Evolutionary conservation across 2,329 filamentous ascomycete species (phyloP), one percentile per base, ranked within the genome.

Genomic region (Aaosphaeria arxii): DNA sequence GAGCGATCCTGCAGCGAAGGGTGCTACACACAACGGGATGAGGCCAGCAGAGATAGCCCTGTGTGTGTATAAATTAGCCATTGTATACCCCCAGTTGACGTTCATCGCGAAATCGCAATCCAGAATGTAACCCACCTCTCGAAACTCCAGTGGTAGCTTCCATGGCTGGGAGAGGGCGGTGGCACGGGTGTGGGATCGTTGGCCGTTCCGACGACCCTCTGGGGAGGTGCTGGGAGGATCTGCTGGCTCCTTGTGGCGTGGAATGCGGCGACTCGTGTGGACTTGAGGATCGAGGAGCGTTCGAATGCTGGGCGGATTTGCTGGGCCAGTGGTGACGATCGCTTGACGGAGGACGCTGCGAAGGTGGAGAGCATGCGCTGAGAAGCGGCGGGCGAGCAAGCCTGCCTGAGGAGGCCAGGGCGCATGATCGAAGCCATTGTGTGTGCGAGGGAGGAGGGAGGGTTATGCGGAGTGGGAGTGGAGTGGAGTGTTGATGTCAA

Each of bases 111-210:
- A 36, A 9, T 9, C n/a, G n/a, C 7, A n/a, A 36, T 36, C 33
- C n/a, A 9, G 2, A 9, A 30, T 30, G 2, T 11, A 7, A 55
- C 55, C 48, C 67, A 83, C 81, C 84, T 79, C 80, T 99, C 94
- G 66, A 96, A 96, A 51, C 88, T 89, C 94, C 94, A 99, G 82
- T 99, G 94, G 79, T 97, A 99, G 73, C 88, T 95, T 62, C 94
- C 94, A 76, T 99, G 89, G 47, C 84, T 78, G 39, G 92, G 85
- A 60, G 81, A 83, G 45, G 89, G 75, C 24, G 82, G 69, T 41
- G 91, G 91, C 28, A 96, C 74, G 36, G 83, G 83, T 31, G 83
- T 88, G 47, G 94, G 83, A 66, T 97, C 91, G 76, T 99, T 99
- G 69, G 91, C 80, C 62, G 83, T 84, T 74, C 90, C 91, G 52